Base-by-base conservation (phyloP, 257 asterid genomes). In the Salvia splendens region DNA sequence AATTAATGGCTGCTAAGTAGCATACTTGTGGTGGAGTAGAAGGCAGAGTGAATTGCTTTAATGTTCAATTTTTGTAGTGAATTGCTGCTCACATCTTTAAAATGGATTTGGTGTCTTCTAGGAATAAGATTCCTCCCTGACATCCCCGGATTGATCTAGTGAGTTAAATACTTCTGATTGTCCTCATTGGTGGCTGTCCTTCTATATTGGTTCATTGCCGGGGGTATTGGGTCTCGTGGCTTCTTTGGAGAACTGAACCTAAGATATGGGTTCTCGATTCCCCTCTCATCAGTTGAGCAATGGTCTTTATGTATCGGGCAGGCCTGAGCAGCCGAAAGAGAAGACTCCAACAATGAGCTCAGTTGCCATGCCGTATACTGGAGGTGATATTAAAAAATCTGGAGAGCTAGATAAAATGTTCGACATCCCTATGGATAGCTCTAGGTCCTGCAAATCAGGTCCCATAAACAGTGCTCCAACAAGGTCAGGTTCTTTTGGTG, bases 361-460 rank as follows among this genome's bases (percentile, higher is more conserved):
- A 6, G 89, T 84, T 33, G 87, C 95, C 53, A 76, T 83, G 85
- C 96, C 96, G 2, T 89, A 89, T 59, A 89, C 95, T 12, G 96
- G 96, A 6, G 96, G 96, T 10, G 93, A 87, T 66, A 85, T 89
- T 60, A 85, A 82, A 64, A 89, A 77, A 57, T 89, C 96, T 9
- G 96, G 96, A 8, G 96, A 89, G 45, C 85, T 89, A 0, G 96
- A 95, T 16, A 89, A 87, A 74, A 89, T 89, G 96, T 85, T 81
- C 20, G 95, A 85, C 51, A 83, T 87, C 62, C 84, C 86, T 4
- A 61, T 46, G 45, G 92, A 85, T 41, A 79, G 82, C 50, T 83
- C 92, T 55, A 68, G 89, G 60, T 83, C 91, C 40, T 78, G 88
- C 61, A 85, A 85, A 79, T 85, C 91, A 46, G 91, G 91, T 28